A percentile compares a stretch with the other conserved stretches of the same genome.
Conservation (phyloP, 345 rosid species). For the Cardamine chenopodiifolia region DNA sequence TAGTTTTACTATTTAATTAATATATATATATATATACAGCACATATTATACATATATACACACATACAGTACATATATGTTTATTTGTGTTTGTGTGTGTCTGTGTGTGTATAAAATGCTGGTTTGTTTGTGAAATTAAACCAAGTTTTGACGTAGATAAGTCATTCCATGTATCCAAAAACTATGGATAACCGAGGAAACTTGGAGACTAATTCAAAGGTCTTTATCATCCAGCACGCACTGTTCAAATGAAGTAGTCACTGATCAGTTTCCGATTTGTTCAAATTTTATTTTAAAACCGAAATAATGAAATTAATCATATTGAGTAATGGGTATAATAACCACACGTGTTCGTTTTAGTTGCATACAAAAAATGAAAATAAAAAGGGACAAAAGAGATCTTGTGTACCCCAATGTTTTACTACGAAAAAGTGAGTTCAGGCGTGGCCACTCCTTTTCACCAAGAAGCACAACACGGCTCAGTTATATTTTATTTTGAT, state of each 20-base stretch:
- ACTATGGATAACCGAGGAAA: background rate
- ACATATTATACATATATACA: background rate
- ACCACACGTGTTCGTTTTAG: slow-evolving; percentile 11
- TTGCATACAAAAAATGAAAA: background rate
- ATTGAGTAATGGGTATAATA: background rate
- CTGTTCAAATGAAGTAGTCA: slow-evolving; percentile 6
- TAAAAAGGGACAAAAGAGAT: background rate
- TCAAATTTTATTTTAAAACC: background rate
- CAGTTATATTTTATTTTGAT: too few relatives aligned
- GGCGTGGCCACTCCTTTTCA: slow-evolving; percentile 19
- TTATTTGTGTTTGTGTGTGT: too few relatives aligned
- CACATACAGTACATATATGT: background rate
- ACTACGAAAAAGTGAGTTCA: slow-evolving; percentile 1
- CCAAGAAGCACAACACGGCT: slow-evolving; percentile 9
- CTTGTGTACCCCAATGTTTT: slow-evolving; percentile 3
- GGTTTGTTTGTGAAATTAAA: background rate
- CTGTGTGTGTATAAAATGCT: background rate
- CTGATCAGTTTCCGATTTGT: slow-evolving; percentile 3
- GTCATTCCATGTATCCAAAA: background rate
- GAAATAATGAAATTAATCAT: background rate
- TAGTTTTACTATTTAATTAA: background rate
- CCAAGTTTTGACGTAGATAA: background rate
- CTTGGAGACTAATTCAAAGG: background rate
- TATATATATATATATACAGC: background rate
- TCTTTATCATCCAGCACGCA: background rate